Base-by-base conservation (phyloP, 1,284 basidiomycete species). In the Stygiomarasmius scandens region DNA sequence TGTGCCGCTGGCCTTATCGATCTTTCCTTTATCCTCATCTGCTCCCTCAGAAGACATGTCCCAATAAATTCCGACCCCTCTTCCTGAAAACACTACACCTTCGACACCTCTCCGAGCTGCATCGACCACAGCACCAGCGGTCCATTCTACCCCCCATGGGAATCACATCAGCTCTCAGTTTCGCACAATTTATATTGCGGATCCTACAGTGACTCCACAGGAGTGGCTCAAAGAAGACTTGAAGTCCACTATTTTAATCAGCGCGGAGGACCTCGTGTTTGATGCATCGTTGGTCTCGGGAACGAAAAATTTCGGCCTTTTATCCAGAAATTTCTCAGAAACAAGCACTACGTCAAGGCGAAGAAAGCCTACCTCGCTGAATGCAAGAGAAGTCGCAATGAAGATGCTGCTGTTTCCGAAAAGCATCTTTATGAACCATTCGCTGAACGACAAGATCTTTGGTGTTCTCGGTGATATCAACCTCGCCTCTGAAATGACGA, bases 391-490 rank as follows among this genome's bases (percentile, higher is more conserved):
- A 34, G 8, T 34, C 32, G 32, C 8, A 34, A 34, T 8, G 8
- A 14, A 14, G 32, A 19, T 5, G 38, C 14, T 6, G n/a, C 6
- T 16, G 14, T 6, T 4, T 6, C 4, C 6, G 38, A 41, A 19
- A 41, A 12, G 14, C 38, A 41, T 12, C 38, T 41, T 4, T 41
- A 41, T n/a, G 16, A 41, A 4, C 38, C 16, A 4, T 41, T 41
- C 16, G 38, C 16, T 16, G 16, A 8, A 4, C 38, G 51, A 36
- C 9, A 32, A 45, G 41, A 20, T 52, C 19, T 52, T n/a, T 22
- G 51, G 51, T n/a, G 51, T 52, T 10, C 20, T 52, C 29, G 43
- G 43, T 25, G 51, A 52, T 38, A 23, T 52, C n/a, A 23, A 52
- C 22, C 38, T 52, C 3, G 11, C 51, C 23, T 41, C 49, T n/a